phyloP scores from a whole-genome alignment of 441 rosid genomes.

The Pelargonium myrrhifolium region DNA sequence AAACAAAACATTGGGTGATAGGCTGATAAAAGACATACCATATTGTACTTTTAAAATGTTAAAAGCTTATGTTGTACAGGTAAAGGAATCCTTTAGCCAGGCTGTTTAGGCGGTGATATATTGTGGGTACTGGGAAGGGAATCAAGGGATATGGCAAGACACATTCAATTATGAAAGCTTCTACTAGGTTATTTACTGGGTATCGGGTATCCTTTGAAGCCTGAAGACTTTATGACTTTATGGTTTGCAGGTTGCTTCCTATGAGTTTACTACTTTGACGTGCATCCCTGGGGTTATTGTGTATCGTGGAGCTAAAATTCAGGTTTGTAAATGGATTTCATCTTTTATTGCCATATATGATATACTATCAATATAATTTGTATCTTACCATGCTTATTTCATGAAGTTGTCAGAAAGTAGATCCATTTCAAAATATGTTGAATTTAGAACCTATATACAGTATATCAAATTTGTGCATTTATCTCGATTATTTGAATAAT shows the following conservation, averaged over 20 bases:
- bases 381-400: background rate
- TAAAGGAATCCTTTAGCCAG: background rate
- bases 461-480: no score
- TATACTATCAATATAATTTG: background rate
- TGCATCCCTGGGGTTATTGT: constrained; percentile 90
- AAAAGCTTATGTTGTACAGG: background rate
- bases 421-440: background rate
- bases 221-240: constrained; percentile 10
- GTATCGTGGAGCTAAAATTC: constrained; percentile 95
- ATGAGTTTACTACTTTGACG: constrained; percentile 93
- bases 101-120: background rate
- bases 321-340: constrained; percentile 34
- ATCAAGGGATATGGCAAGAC: background rate
- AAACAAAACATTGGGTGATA: no score
- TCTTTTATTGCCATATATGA: background rate
- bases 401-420: background rate
- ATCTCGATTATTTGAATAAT: no score
- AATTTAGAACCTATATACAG: no score
- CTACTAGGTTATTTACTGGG: constrained; percentile 2
- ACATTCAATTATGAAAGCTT: constrained; percentile 2
- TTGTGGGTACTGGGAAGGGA: background rate
- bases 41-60: background rate
- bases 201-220: background rate
- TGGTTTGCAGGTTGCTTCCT: constrained; percentile 79
- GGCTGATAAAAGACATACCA: no score